A percentile compares a stretch with the other conserved stretches of the same genome.
phyloP scores from a whole-genome alignment of 768 basidiomycete species.

The Collybia sordida region DNA sequence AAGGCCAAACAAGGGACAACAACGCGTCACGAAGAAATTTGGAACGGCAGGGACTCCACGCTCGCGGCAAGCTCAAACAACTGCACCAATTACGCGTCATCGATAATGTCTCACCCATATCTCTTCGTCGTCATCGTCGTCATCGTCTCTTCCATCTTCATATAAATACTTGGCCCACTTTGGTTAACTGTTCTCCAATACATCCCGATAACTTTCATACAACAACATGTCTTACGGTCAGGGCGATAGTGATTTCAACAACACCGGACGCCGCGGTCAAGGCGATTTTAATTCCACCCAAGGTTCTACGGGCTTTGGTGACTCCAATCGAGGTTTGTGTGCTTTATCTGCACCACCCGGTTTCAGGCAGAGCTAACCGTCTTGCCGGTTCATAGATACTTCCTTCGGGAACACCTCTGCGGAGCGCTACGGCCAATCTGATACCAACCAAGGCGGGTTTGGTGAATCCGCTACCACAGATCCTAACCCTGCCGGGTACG shows the following conservation, averaged over 20 bases:
- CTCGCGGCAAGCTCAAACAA: not conserved
- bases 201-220: not conserved
- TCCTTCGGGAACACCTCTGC: not conserved
- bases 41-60: too few relatives aligned
- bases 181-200: not conserved
- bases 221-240: slow-evolving; percentile 3
- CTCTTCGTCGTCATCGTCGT: slow-evolving; percentile 1
- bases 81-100: not conserved
- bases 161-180: not conserved
- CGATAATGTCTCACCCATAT: not conserved
- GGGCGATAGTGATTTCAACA: not conserved
- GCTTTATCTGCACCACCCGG: not conserved
- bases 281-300: not conserved
- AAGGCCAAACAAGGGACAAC: too few relatives aligned
- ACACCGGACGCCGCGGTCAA: too few relatives aligned
- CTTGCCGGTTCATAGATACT: not conserved
- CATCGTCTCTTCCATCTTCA: not conserved
- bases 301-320: not conserved
- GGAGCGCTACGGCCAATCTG: not conserved
- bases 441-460: not conserved
- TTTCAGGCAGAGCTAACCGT: not conserved
- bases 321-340: not conserved
- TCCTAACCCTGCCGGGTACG: not conserved
- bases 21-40: too few relatives aligned
- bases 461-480: too few relatives aligned